Evolutionary conservation across 1,139 yeast species (phyloP).

Genomic region (Pichia sp.): DNA sequence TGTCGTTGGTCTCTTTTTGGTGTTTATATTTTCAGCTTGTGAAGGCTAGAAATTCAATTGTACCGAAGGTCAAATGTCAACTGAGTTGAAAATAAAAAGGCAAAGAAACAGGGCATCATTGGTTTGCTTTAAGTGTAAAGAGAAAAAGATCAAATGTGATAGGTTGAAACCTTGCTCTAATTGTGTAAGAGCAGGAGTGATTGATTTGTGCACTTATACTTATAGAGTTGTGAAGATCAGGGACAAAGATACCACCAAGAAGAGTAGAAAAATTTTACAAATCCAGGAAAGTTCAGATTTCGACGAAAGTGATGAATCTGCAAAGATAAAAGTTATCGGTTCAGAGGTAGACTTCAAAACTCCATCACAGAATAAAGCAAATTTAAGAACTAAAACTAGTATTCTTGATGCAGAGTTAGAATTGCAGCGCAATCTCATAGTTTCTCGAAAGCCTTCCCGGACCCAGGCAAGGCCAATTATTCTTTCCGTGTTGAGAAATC

Average conservation of each 20-base stretch:
- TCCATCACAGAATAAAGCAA: no score
- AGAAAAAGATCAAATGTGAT: conserved; percentile 17
- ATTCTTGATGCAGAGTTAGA: conserved; percentile 1
- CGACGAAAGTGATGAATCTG: neutral
- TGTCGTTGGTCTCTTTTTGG: no score
- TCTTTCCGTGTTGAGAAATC: neutral
- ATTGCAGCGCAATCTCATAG: neutral
- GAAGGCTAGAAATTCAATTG: no score
- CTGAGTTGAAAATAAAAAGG: neutral
- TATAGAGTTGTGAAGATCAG: neutral
- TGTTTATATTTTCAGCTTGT: no score
- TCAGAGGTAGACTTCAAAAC: no score
- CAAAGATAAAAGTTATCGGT: neutral
- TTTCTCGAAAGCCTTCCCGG: conserved; percentile 12
- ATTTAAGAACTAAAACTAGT: neutral
- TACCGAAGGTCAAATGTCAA: neutral
- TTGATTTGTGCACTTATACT: conserved; percentile 4
- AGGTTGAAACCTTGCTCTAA: conserved; percentile 13
- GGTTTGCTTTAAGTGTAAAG: conserved; percentile 15
- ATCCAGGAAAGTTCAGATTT: neutral
- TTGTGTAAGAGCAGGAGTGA: conserved; percentile 9
- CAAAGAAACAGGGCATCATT: conserved; percentile 13
- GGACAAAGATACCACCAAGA: neutral
- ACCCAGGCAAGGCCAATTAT: conserved; percentile 6
- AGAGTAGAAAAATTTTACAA: neutral